Evolutionary conservation across 768 basidiomycete genomes (phyloP), one percentile per base, ranked within the genome.

Genomic region (Suillus placidus): DNA sequence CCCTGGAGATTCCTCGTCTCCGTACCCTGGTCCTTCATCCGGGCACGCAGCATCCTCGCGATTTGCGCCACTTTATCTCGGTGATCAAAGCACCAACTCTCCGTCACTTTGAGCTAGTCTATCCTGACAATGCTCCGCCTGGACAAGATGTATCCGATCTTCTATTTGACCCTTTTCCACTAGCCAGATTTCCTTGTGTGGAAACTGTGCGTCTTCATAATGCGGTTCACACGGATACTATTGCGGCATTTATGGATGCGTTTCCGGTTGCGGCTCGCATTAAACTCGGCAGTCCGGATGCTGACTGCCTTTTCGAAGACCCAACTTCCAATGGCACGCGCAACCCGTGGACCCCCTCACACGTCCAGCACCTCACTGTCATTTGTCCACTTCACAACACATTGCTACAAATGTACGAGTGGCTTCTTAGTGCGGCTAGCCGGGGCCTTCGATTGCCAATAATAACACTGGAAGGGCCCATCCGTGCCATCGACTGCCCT

Each of bases 121-220:
- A 30, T 37, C 43, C 45, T 18, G 34, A 37, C 40, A 54, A 62
- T 23, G 38, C 37, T 18, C 40, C 40, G n/a, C 57, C 42, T 51
- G 54, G 60, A 47, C 38, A 58, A 43, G 62, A 54, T 54, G 54
- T 51, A 57, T 57, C 45, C 20, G 32, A 51, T 55, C 64, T 65
- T 54, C n/a, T 60, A 34, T 58, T 69, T 58, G 38, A 67, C 63
- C 63, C 51, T 60, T 65, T 66, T 9, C 57, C 61, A 51, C 63
- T 72, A 64, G 20, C 52, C 26, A 57, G 23, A 30, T 60, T 61
- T 64, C 32, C 60, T 37, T 40, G 20, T n/a, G 55, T 64, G 55
- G 61, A 66, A 38, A 49, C 35, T 42, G 7, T 40, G 23, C 60
- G 38, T 47, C 40, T 63, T 58, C 52, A 43, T 40, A 52, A 40